Conservation (phyloP, 306 rosid species). For the Neltuma alba region DNA sequence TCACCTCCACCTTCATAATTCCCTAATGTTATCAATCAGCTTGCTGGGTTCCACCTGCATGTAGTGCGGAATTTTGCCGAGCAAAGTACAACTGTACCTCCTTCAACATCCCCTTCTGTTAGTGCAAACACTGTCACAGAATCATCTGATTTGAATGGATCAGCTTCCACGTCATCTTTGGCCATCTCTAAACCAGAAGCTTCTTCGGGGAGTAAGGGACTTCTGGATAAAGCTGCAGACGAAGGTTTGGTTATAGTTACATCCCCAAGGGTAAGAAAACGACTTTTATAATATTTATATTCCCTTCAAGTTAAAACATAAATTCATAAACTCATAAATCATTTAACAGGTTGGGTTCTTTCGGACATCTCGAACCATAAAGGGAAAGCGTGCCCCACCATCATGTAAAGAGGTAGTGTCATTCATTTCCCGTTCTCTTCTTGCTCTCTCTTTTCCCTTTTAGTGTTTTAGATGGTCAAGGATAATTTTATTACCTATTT, state of each 20-base stretch:
- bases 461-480: not conserved
- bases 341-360: slow-evolving; percentile 85
- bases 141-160: slow-evolving; percentile 51
- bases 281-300: slow-evolving; percentile 3
- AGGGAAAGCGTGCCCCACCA: slow-evolving; percentile 80
- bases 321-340: slow-evolving; percentile 37
- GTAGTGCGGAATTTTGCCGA: slow-evolving; percentile 55
- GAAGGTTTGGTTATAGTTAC: slow-evolving; percentile 78
- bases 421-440: not conserved
- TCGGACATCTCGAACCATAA: slow-evolving; percentile 79
- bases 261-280: slow-evolving; percentile 72
- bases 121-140: slow-evolving; percentile 40
- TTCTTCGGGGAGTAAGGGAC: slow-evolving; percentile 51
- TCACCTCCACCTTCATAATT: slow-evolving; percentile 24
- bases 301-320: slow-evolving; percentile 15
- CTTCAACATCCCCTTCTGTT: slow-evolving; percentile 48
- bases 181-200: slow-evolving; percentile 49
- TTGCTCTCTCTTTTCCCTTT: not conserved
- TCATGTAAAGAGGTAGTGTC: slow-evolving; percentile 79
- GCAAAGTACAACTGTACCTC: slow-evolving; percentile 39
- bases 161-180: slow-evolving; percentile 61
- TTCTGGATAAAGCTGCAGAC: slow-evolving; percentile 75
- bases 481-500: slow-evolving; percentile 6
- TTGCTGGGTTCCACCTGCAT: slow-evolving; percentile 69
- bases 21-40: slow-evolving; percentile 56